Conservation (phyloP, 139 green algal species). For the Coccomyxa sp. region DNA sequence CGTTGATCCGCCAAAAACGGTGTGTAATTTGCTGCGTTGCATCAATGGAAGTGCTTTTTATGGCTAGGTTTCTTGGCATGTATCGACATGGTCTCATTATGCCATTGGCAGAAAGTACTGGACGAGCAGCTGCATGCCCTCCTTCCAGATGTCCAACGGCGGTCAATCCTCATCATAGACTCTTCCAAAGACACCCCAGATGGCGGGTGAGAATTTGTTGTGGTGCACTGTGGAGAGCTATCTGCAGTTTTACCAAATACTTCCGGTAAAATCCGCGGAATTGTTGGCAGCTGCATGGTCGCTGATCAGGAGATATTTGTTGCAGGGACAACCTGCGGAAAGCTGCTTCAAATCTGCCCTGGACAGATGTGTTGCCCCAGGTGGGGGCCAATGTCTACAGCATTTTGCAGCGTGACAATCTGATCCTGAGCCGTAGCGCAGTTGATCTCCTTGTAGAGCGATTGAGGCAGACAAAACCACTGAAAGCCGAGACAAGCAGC, state of each 20-base stretch:
- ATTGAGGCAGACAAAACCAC: background rate
- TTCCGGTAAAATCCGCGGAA: background rate
- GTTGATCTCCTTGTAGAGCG: constrained; percentile 40
- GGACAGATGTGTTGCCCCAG: constrained; percentile 59
- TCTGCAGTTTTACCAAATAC: background rate
- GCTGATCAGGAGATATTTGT: background rate
- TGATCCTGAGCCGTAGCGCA: constrained; percentile 67
- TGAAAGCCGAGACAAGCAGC: background rate
- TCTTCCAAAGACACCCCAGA: constrained; percentile 23
- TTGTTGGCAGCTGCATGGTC: background rate
- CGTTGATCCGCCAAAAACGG: constrained; percentile 37
- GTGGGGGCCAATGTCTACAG: constrained; percentile 81
- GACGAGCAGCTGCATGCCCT: constrained; percentile 28
- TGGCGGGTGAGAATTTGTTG: constrained; percentile 29
- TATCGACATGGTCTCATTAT: background rate
- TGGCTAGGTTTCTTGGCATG: background rate
- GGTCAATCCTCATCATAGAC: constrained; percentile 53
- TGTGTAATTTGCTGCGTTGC: constrained; percentile 1
- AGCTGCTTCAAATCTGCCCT: constrained; percentile 54
- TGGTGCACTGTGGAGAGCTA: background rate
- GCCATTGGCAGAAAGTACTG: constrained; percentile 27
- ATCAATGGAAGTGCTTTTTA: background rate
- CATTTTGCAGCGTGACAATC: constrained; percentile 71
- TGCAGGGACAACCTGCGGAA: constrained; percentile 35
- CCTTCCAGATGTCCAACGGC: constrained; percentile 33